A percentile compares a stretch with the other conserved stretches of the same genome.
Evolutionary conservation across 768 basidiomycete species (phyloP).

Genomic region (Wakefieldia striispora): DNA sequence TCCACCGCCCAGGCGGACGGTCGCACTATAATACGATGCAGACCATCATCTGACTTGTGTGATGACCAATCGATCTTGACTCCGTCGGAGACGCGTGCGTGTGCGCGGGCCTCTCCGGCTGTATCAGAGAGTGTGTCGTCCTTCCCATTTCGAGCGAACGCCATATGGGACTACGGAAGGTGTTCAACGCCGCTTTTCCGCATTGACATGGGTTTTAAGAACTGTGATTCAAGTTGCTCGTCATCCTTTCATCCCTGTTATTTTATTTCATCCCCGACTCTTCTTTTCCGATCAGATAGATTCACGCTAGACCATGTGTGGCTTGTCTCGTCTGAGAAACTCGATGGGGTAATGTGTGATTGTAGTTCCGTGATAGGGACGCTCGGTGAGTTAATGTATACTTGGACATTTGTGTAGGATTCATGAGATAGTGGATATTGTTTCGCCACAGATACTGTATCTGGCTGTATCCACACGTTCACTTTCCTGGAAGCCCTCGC

Average conservation of each 20-base stretch:
- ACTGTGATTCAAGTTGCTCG: background rate
- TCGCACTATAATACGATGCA: slow-evolving; percentile 3
- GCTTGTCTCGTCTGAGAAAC: slow-evolving; percentile 8
- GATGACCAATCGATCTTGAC: slow-evolving; percentile 21
- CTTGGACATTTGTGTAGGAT: too few relatives aligned
- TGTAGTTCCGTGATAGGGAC: slow-evolving; percentile 11
- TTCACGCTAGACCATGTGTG: slow-evolving; percentile 7
- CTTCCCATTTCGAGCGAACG: background rate
- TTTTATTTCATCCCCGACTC: too few relatives aligned
- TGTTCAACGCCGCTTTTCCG: slow-evolving; percentile 25
- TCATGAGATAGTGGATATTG: too few relatives aligned
- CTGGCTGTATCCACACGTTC: too few relatives aligned
- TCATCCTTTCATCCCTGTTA: too few relatives aligned
- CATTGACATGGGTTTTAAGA: slow-evolving; percentile 5
- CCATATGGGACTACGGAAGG: slow-evolving; percentile 20
- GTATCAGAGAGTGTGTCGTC: slow-evolving; percentile 4
- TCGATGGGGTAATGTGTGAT: slow-evolving; percentile 7
- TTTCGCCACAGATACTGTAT: too few relatives aligned
- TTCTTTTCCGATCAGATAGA: too few relatives aligned
- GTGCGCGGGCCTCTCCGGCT: slow-evolving; percentile 7
- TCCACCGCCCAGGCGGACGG: background rate
- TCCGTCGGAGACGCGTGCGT: too few relatives aligned
- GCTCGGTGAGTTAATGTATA: background rate
- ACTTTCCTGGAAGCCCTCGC: too few relatives aligned
- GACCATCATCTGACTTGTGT: slow-evolving; percentile 22